These are phyloP conservation scores for Pharnaceum exiguum DNA, from an alignment of 148 eudicot genomes.

Conservation along the genomic window DNA sequence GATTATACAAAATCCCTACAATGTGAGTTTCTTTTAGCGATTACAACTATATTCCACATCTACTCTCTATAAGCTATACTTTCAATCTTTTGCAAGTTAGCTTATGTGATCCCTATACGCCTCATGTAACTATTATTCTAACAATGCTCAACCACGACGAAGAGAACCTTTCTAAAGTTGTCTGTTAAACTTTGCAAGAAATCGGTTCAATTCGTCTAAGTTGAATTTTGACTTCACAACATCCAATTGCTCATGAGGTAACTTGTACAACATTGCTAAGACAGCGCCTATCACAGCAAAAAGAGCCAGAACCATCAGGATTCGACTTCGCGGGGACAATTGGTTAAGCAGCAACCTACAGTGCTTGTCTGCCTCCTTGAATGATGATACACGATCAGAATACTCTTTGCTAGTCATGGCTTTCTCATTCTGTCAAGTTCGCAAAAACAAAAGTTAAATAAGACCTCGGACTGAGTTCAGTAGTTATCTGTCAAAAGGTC, in stretches of 20 bases:
- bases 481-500: too few species aligned
- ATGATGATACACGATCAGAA: constrained; percentile 16
- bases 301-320: constrained; percentile 30
- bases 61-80: background rate
- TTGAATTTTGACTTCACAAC: constrained; percentile 16
- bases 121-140: background rate
- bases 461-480: too few species aligned
- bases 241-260: too few species aligned
- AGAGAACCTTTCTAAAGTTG: background rate
- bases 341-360: constrained; percentile 32
- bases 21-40: background rate
- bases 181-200: constrained; percentile 11
- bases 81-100: background rate
- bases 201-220: constrained; percentile 19
- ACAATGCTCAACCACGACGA: background rate
- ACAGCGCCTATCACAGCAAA: constrained; percentile 28
- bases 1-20: background rate
- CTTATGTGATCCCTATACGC: background rate
- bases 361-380: constrained; percentile 50
- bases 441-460: too few species aligned
- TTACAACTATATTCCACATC: background rate
- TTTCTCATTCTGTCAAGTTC: constrained; percentile 47
- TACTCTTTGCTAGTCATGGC: constrained; percentile 31
- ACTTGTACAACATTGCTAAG: too few species aligned
- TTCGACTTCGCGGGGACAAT: constrained; percentile 31